A percentile compares a stretch with the other conserved stretches of the same genome.
phyloP scores from a whole-genome alignment of 306 rosid genomes.

The Rosa rugosa region DNA sequence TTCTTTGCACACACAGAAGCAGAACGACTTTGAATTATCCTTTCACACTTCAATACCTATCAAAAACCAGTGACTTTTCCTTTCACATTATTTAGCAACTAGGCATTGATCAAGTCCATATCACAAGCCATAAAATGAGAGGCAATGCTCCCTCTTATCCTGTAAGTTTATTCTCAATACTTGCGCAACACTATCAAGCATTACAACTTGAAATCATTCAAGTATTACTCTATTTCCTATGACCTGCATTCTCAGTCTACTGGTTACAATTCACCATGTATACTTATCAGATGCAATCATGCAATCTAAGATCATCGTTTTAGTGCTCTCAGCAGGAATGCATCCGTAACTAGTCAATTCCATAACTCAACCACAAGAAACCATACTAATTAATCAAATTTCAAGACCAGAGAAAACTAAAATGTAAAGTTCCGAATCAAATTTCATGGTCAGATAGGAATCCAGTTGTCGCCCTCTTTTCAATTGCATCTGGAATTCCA shows the following conservation, averaged over 20 bases:
- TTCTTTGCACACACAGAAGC: not conserved
- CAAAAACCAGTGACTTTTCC: not conserved
- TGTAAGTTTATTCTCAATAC: not conserved
- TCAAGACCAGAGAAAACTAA: not conserved
- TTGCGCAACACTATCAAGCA: not conserved
- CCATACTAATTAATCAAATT: not conserved
- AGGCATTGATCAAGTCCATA: not conserved
- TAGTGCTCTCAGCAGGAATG: not conserved
- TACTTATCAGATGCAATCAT: not conserved
- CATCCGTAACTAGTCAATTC: not conserved
- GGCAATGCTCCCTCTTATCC: not conserved
- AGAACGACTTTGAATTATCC: not conserved
- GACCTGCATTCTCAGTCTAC: not conserved
- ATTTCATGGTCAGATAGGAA: conserved; percentile 4
- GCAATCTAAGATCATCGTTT: not conserved
- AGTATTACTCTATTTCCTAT: not conserved
- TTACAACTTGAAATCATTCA: not conserved
- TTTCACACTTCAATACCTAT: not conserved
- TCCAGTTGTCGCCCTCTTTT: conserved; percentile 9
- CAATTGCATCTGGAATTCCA: conserved; percentile 15
- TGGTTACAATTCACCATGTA: not conserved
- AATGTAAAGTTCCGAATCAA: not conserved
- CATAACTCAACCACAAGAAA: not conserved
- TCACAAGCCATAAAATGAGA: not conserved
- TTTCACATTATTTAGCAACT: not conserved